Base-by-base conservation (phyloP, 2,329 filamentous ascomycete genomes). In the Pseudogymnoascus sp. region DNA sequence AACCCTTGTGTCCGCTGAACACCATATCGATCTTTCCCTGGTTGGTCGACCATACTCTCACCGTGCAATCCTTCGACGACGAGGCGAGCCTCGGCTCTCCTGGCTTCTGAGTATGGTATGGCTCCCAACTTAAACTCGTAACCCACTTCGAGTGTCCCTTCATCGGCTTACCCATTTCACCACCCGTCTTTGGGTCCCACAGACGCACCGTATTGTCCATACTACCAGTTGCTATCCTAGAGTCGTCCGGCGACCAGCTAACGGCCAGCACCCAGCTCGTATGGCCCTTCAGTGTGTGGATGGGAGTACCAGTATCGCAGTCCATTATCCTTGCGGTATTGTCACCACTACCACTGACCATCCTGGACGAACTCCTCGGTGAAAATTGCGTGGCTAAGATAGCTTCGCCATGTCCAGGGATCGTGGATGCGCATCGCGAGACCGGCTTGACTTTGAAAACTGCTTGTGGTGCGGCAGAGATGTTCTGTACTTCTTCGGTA, bases 241-340 rank as follows among this genome's bases (percentile, higher is more conserved):
- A 82, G 10, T 89, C 91, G 72, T 97, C 91, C 0, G 93, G 91
- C 13, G 90, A 92, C 86, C 91, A 97, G 63, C 87, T 85, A 3
- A 96, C 91, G 1, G 87, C 90, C 63, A 97, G 77, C 3, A 97
- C 92, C 93, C 93, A 97, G 65, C 89, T 89, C 1, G 88, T 87
- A 75, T 97, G 95, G 0, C 92, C 92, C 70, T 91, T 89, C 60
- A 97, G 78, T 0, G 92, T 97, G 75, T 90, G 85, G 66, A 91
- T 84, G 0, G 93, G 92, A 10, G 92, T 97, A 59, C 93, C 93
- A 0, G 92, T 97, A 71, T 97, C 91, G 60, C 91, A 93, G 71
- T 99, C 93, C 91, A 91, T 97, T 78, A 97, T 88, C 64, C 93
- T 81, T 0, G 93, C 93, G 1, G 93, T 97, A 69, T 89, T 89